Evolutionary conservation across 2,329 filamentous ascomycete genomes (phyloP), one percentile per base, ranked within the genome.

Genomic region (Cordyceps sp.): DNA sequence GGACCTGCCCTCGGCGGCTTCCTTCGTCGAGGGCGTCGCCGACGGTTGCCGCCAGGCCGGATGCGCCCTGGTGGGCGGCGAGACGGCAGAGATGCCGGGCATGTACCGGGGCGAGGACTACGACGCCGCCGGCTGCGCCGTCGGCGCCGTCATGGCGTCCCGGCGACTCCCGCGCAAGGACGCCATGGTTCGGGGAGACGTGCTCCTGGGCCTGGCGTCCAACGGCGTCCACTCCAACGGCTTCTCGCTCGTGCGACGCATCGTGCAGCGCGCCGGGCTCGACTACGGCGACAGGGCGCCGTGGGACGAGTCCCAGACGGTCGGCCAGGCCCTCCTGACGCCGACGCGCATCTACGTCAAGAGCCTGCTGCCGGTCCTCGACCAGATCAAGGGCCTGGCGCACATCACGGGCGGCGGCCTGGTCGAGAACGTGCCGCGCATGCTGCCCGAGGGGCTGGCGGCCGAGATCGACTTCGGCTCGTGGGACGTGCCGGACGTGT

Each of bases 81-180:
- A 98, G 59, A 98, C 90, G 1, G 90, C 90, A 6, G 90, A 98
- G 59, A 96, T 98, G 90, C 88, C 88, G 0, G 86, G 86, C 33
- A 83, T 96, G 64, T 94, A 93, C 60, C 66, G 77, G 40, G 74
- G 71, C 33, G 81, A 84, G 31, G 83, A 92, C 49, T 98, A 96
- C 53, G 90, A 98, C 46, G 85, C 86, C 7, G 86, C 84, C 16
- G 90, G 90, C 39, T 81, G 80, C 25, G 88, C 88, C 14, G 77
- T 93, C 29, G 90, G 90, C 35, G 83, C 85, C 26, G 80, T 96
- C 49, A 62, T 67, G 23, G 58, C 69, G 22, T 69, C 68, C 5
- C 64, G 69, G 31, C 71, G 88, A 34, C 70, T 98, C 24, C 90
- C 90, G 1, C 70, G 78, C 42, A 78, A 70, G 40, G 64, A 71